Evolutionary conservation across 2,329 filamentous ascomycete species (phyloP).

Genomic region (Verticillium zaregamsianum): DNA sequence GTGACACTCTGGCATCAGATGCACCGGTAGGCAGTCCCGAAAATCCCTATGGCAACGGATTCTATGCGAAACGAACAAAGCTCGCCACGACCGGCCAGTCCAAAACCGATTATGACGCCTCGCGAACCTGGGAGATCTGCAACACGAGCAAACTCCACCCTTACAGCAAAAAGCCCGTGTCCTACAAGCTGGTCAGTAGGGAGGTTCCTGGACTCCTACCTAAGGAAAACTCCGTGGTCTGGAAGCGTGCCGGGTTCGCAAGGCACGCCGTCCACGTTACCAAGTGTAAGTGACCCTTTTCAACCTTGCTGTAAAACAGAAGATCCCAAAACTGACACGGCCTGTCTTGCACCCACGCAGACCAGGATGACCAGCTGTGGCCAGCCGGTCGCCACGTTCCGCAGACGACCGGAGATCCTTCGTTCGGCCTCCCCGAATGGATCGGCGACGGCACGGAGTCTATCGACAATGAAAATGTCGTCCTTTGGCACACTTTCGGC

Average conservation of each 20-base stretch:
- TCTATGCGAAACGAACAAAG: constrained; percentile 38
- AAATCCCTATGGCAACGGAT: constrained; percentile 73
- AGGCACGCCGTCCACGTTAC: too few relatives aligned
- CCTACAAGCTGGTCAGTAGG: constrained; percentile 37
- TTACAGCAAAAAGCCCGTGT: constrained; percentile 41
- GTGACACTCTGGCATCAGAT: constrained; percentile 59
- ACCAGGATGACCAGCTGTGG: too few relatives aligned
- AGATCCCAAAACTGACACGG: too few relatives aligned
- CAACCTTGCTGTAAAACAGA: too few relatives aligned
- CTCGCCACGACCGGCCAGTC: constrained; percentile 17
- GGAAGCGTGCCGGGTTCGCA: too few relatives aligned
- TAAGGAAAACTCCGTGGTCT: too few relatives aligned
- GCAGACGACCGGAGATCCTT: too few relatives aligned
- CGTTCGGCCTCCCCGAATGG: too few relatives aligned
- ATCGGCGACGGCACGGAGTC: too few relatives aligned
- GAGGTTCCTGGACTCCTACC: constrained; percentile 7
- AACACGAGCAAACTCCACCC: constrained; percentile 51
- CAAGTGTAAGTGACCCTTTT: too few relatives aligned
- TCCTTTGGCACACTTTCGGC: constrained; percentile 93
- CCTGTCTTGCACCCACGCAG: too few relatives aligned
- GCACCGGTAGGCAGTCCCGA: constrained; percentile 62
- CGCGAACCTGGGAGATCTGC: constrained; percentile 19
- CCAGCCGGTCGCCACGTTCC: too few relatives aligned
- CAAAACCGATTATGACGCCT: constrained; percentile 16
- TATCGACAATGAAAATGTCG: constrained; percentile 70